Conservation (phyloP, 2,329 filamentous ascomycete species). For the Lecanoromycetidae sp. region DNA sequence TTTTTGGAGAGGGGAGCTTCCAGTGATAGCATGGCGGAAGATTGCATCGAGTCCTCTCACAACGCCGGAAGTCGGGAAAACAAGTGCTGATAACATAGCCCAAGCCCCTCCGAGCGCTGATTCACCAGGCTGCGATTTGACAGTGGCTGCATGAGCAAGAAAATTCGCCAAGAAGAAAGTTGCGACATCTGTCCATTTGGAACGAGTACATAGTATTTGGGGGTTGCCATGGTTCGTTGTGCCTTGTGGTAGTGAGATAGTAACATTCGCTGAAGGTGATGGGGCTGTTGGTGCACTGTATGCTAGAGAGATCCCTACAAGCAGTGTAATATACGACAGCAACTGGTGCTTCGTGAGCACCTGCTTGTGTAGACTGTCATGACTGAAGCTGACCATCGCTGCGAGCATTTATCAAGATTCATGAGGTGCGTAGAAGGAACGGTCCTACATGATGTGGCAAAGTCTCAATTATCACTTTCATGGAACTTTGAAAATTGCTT, state of each 20-base stretch:
- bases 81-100: conserved; percentile 18
- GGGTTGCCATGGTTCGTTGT: background rate
- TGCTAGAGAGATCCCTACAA: background rate
- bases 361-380: no score
- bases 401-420: no score
- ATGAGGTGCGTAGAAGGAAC: no score
- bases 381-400: no score
- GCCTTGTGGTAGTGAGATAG: conserved; percentile 6
- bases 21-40: conserved; percentile 17
- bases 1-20: conserved; percentile 19
- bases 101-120: conserved; percentile 13
- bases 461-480: no score
- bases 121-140: conserved; percentile 25
- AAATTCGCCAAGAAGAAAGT: conserved; percentile 28
- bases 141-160: conserved; percentile 27
- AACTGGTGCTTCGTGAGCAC: no score
- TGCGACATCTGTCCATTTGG: background rate
- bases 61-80: conserved; percentile 22
- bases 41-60: conserved; percentile 23
- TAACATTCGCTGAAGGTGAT: background rate
- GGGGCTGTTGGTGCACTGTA: background rate
- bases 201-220: conserved; percentile 1
- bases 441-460: no score
- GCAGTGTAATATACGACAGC: no score
- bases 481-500: no score